Conservation (phyloP, 257 asterid genomes). For the Solanum dulcamara region DNA sequence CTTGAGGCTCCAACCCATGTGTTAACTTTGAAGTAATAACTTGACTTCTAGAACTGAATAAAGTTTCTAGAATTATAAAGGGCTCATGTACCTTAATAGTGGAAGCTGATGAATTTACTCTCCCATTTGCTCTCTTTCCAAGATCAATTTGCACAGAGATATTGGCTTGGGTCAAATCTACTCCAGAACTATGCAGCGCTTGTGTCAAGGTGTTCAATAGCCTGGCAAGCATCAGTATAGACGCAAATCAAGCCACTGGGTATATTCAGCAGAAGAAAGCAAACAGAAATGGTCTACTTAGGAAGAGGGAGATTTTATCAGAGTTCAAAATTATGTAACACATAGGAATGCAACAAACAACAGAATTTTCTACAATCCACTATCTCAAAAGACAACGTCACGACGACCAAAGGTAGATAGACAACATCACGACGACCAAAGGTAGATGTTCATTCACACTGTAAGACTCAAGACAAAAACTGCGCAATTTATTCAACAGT, state of each 20-base stretch:
- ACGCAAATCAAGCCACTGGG: not conserved
- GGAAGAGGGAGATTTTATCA: not conserved
- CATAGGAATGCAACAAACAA: not conserved
- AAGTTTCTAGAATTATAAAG: not conserved
- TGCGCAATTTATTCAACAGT: not conserved
- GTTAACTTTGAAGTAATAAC: not conserved
- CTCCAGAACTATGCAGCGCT: constrained; percentile 84
- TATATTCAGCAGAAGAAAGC: not conserved
- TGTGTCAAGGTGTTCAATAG: constrained; percentile 64
- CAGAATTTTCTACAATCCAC: not conserved
- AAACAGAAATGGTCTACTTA: not conserved
- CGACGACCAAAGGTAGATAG: not conserved
- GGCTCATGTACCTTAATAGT: constrained; percentile 45
- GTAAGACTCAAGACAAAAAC: not conserved
- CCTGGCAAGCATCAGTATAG: constrained; percentile 29
- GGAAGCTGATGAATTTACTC: constrained; percentile 41
- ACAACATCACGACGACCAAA: not conserved
- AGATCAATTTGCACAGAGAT: constrained; percentile 87
- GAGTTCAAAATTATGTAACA: not conserved
- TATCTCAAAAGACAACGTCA: not conserved
- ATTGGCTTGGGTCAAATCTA: constrained; percentile 73
- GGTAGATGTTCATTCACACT: not conserved
- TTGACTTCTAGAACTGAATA: not conserved
- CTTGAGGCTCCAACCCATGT: not conserved
- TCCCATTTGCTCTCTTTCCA: constrained; percentile 50